Conservation (phyloP, 371 early-diverging fungal genomes). For the Cokeromyces recurvatus region DNA sequence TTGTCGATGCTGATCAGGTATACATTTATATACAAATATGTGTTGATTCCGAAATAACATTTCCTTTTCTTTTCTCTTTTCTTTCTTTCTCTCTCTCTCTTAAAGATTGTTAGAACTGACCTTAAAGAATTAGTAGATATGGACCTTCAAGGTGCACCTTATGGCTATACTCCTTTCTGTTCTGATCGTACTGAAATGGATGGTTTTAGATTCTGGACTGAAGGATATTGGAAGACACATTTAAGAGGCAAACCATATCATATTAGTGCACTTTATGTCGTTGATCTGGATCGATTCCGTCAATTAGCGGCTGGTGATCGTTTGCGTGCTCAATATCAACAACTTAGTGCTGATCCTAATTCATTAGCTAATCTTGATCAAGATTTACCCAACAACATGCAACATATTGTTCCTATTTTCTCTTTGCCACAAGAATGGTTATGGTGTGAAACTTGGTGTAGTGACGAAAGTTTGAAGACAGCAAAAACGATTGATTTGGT, state of each 20-base stretch:
- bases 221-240: conserved; percentile 92
- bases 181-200: conserved; percentile 90
- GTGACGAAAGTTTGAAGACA: conserved; percentile 69
- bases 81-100: background rate
- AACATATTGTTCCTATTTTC: conserved; percentile 83
- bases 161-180: conserved; percentile 96
- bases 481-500: conserved; percentile 97
- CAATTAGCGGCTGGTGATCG: conserved; percentile 92
- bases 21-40: background rate
- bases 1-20: conserved; percentile 96
- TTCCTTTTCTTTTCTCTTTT: background rate
- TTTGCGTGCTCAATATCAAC: conserved; percentile 90
- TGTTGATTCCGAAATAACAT: too few species aligned
- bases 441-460: conserved; percentile 98
- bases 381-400: conserved; percentile 96
- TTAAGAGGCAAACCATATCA: conserved; percentile 90
- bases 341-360: conserved; percentile 80
- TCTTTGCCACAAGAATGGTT: conserved; percentile 95
- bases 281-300: conserved; percentile 89
- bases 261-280: conserved; percentile 91
- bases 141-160: conserved; percentile 89
- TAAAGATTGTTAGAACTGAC: conserved; percentile 86
- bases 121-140: conserved; percentile 86
- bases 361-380: conserved; percentile 95
- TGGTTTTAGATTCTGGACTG: conserved; percentile 95